These are phyloP conservation scores for Dioszegia aurantiaca DNA, from an alignment of 768 basidiomycete genomes.

Conservation along the genomic window DNA sequence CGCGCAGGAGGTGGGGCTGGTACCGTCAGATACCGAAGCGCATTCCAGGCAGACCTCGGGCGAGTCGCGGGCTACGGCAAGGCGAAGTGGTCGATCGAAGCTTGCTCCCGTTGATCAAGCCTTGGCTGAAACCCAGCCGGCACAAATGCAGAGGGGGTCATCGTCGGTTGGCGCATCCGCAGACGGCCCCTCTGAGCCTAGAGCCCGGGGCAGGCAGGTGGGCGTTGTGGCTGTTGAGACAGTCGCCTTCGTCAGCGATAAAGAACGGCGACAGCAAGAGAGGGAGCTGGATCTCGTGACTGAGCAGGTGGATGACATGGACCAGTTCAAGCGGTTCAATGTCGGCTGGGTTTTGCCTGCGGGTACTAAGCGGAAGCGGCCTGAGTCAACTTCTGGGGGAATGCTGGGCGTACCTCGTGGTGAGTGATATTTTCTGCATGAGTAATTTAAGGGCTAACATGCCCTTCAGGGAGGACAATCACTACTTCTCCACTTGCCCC, in stretches of 20 bases:
- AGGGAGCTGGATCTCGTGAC: conserved; percentile 57
- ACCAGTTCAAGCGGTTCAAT: conserved; percentile 78
- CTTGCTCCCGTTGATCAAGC: not conserved
- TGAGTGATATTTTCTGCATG: not conserved
- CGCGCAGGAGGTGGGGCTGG: conserved; percentile 32
- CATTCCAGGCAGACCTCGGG: conserved; percentile 10
- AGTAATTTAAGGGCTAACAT: not conserved
- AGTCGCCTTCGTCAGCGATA: conserved; percentile 34
- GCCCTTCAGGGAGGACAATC: not conserved
- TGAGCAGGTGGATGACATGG: conserved; percentile 67
- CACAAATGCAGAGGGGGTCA: too few species aligned
- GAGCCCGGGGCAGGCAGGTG: conserved; percentile 17
- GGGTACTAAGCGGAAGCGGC: conserved; percentile 64
- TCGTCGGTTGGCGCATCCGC: not conserved
- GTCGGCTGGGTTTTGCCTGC: conserved; percentile 81
- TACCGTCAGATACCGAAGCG: conserved; percentile 4
- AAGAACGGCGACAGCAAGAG: conserved; percentile 41
- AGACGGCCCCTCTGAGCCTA: not conserved
- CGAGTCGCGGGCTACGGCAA: not conserved
- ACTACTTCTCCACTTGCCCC: conserved; percentile 5
- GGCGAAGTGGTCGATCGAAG: not conserved
- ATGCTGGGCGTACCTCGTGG: conserved; percentile 1
- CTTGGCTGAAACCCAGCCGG: not conserved
- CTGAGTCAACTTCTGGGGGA: conserved; percentile 43
- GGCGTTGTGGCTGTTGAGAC: conserved; percentile 44